phyloP scores from a whole-genome alignment of 495 filamentous ascomycete genomes.

The Podospora pseudopauciseta region DNA sequence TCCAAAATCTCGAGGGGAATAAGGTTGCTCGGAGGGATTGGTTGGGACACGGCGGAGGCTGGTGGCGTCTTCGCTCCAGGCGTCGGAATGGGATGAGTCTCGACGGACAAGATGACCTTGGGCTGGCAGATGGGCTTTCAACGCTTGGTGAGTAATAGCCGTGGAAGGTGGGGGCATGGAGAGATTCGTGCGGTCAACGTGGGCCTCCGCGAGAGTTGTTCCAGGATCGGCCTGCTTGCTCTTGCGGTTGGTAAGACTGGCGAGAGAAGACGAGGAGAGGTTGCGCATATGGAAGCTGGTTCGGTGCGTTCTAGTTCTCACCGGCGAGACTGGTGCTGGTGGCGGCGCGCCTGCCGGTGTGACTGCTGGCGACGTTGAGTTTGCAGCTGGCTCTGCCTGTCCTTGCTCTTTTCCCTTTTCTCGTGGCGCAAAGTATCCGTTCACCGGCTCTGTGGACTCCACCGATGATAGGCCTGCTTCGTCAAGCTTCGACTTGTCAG shows the following conservation, averaged over 20 bases:
- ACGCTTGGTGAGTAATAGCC: slow-evolving; percentile 22
- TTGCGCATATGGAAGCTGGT: slow-evolving; percentile 18
- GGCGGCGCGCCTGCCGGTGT: not conserved
- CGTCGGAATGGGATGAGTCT: slow-evolving; percentile 33
- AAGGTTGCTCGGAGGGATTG: slow-evolving; percentile 18
- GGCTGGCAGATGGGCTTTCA: slow-evolving; percentile 8
- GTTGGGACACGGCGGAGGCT: slow-evolving; percentile 6
- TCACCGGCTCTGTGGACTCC: not conserved
- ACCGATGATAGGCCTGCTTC: not conserved
- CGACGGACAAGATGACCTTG: slow-evolving; percentile 24
- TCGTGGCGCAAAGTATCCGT: not conserved
- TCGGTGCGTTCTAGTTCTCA: slow-evolving; percentile 17
- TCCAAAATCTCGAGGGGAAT: slow-evolving; percentile 16
- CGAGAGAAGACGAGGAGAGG: slow-evolving; percentile 25
- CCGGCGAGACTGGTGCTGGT: slow-evolving; percentile 5
- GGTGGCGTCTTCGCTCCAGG: slow-evolving; percentile 28
- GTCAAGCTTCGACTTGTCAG: slow-evolving; percentile 1
- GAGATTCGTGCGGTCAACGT: slow-evolving; percentile 54
- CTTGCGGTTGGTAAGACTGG: slow-evolving; percentile 44
- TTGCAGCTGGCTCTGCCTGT: slow-evolving; percentile 5
- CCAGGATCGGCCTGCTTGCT: slow-evolving; percentile 52
- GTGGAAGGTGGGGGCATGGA: slow-evolving; percentile 56
- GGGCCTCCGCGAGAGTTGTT: slow-evolving; percentile 36
- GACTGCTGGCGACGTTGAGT: slow-evolving; percentile 8
- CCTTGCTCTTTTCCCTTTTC: not conserved